Evolutionary conservation across 768 basidiomycete genomes (phyloP).

Genomic region (Tylopilus subfusipes): DNA sequence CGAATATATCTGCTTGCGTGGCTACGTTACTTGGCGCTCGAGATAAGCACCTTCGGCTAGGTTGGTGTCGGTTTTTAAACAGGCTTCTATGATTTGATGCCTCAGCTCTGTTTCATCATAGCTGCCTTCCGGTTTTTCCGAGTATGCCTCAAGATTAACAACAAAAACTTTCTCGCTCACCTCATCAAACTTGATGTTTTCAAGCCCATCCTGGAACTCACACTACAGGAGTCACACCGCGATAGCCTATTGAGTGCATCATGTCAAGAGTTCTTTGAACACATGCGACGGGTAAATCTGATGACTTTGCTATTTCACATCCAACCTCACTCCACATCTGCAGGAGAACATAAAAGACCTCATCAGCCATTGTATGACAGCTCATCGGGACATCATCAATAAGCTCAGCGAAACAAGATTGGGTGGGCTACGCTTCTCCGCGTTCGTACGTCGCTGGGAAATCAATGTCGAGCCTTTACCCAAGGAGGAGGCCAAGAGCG

Average conservation of each 20-base stretch:
- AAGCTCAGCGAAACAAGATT: slow-evolving; percentile 58
- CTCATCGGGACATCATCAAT: slow-evolving; percentile 63
- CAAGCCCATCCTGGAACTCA: slow-evolving; percentile 78
- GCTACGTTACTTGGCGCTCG: slow-evolving; percentile 74
- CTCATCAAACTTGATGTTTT: slow-evolving; percentile 84
- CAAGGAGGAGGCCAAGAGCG: slow-evolving; percentile 44
- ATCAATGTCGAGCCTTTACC: slow-evolving; percentile 85
- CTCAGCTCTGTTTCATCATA: slow-evolving; percentile 30
- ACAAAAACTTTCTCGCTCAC: slow-evolving; percentile 68
- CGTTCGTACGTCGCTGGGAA: slow-evolving; percentile 81
- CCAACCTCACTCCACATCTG: slow-evolving; percentile 4
- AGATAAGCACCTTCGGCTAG: slow-evolving; percentile 91
- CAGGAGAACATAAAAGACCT: slow-evolving; percentile 88
- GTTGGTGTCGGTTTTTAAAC: slow-evolving; percentile 43
- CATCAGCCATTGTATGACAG: slow-evolving; percentile 80
- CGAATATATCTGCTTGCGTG: slow-evolving; percentile 68
- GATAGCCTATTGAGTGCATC: slow-evolving; percentile 94
- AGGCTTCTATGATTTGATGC: slow-evolving; percentile 9
- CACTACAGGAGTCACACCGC: slow-evolving; percentile 74
- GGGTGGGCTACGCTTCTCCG: slow-evolving; percentile 63
- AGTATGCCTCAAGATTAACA: slow-evolving; percentile 76
- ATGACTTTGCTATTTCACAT: not conserved
- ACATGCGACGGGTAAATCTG: slow-evolving; percentile 73
- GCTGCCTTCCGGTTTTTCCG: slow-evolving; percentile 93
- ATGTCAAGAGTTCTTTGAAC: slow-evolving; percentile 94